Evolutionary conservation across 345 rosid species (phyloP), one percentile per base, ranked within the genome.

Genomic region (Abelmoschus esculentus): DNA sequence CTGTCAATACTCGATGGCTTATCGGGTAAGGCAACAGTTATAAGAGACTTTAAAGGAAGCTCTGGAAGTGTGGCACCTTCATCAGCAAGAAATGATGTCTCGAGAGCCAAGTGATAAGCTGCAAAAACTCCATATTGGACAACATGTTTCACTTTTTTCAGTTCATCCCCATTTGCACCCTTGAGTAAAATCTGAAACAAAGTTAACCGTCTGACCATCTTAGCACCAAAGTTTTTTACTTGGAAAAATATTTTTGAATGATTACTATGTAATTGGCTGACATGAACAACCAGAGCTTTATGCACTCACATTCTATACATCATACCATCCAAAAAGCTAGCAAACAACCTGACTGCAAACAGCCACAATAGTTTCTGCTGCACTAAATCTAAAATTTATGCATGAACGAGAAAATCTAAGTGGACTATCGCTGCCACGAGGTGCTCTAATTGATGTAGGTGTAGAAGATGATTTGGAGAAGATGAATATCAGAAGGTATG

Each of bases 41-140:
- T 79, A 36, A 91, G 97, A 73, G 93, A 83, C 67, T 80, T 92
- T 74, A 95, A 72, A 67, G 89, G 96, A 72, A 90, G 86, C 70
- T 95, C 93, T 29, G 93, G 97, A 54, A 95, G 87, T n/a, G 96
- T 85, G 66, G 99, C 99, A 31, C 99, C 93, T 82, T 95, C 99
- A 79, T 95, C 97, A 50, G 96, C 96, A 66, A 91, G 89, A 75
- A 91, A 95, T 14, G 96, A 95, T 54, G 99, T 95, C 91, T 95
- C 99, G 47, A 95, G 77, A 67, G 97, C 99, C 78, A 95, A 70
- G 80, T 95, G 99, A 84, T 95, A 95, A 74, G 99, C 99, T 71
- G 99, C 99, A 84, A 95, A 95, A 79, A 95, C 82, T 75, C 97
- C 97, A 83, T 95, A 95, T 73, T 95, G 96, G 50, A 95, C 87